phyloP scores from a whole-genome alignment of 257 asterid genomes.

The Henckelia pumila region DNA sequence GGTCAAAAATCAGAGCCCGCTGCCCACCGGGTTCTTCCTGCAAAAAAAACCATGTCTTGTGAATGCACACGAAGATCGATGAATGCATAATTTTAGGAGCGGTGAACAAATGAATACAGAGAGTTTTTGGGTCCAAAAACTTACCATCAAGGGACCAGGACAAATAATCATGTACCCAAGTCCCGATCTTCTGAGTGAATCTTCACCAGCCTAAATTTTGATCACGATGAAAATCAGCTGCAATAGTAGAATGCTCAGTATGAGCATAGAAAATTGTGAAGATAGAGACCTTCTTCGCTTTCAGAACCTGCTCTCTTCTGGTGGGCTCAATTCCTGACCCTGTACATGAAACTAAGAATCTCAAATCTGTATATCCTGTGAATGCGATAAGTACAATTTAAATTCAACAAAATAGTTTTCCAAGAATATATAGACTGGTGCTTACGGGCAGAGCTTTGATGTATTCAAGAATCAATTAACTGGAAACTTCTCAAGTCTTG shows the following conservation, averaged over 20 bases:
- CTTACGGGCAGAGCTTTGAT: conserved; percentile 96
- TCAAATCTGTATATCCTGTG: conserved; percentile 13
- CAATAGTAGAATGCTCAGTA: conserved; percentile 9
- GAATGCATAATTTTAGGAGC: background rate
- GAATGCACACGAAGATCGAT: background rate
- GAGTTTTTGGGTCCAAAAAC: background rate
- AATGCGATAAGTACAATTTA: background rate
- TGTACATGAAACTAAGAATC: conserved; percentile 78
- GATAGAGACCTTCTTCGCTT: conserved; percentile 76
- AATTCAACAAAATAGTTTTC: conserved; percentile 14
- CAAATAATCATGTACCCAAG: conserved; percentile 96
- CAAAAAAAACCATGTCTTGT: conserved; percentile 12
- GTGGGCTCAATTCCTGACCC: conserved; percentile 82
- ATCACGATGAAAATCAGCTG: conserved; percentile 19
- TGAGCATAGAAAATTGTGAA: conserved; percentile 14
- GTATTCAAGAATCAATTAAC: conserved; percentile 86
- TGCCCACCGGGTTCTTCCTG: conserved; percentile 99
- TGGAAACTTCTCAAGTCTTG: conserved; percentile 96
- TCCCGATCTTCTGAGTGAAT: conserved; percentile 84
- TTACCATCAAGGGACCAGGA: conserved; percentile 94
- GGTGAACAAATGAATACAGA: background rate
- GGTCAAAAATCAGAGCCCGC: conserved; percentile 92
- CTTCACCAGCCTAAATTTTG: conserved; percentile 79
- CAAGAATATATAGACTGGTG: background rate
- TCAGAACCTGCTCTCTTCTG: conserved; percentile 87